Base-by-base conservation (phyloP, 192 early-diverging fungal species). In the Pilaira anomala region DNA sequence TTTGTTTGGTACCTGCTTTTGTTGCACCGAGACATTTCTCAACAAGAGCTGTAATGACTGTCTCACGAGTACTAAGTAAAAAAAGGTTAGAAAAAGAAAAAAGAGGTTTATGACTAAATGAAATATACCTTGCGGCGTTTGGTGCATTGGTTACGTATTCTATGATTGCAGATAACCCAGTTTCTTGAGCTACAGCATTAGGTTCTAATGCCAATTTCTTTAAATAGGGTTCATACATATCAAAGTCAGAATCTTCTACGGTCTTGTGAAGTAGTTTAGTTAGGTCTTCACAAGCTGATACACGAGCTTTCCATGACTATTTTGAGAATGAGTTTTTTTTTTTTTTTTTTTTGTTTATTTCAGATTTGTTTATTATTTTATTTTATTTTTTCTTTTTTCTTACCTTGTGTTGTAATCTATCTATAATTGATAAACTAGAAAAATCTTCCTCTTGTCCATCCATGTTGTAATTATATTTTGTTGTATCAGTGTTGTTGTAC, bases 231-330 rank as follows among this genome's bases (percentile, higher is more conserved):
- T 88, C 87, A 63, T 82, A 93, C 36, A 81, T 82, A 28, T 78
- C 67, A 66, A 91, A 96, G 69, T 89, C 84, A 8, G 84, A 78
- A 60, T 90, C 89, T 33, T 87, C 80, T 26, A 78, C 81, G 21
- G 70, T 66, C 28, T 48, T 66, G 48, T 79, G 78, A 30, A 96
- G 87, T 41, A 86, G 66, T 49, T 85, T 84, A 18, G 83, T 77
- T 16, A 96, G 74, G 51, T 94, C 90, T 26, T 87, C 86, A 70
- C 94, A 98, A 7, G 88, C 96, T 44, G 75, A 81, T 48, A 88
- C 75, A 53, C 96, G 87, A 29, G 91, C 95, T 73, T 98, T 97
- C 96, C 96, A 98, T 36, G 84, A 76, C 96, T 96, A 25, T n/a
- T 33, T 14, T 0, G 18, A 42, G 36, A 48, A 7, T 7, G 19